phyloP scores from a whole-genome alignment of 164 flowering plant species.

The Berberis thunbergii region DNA sequence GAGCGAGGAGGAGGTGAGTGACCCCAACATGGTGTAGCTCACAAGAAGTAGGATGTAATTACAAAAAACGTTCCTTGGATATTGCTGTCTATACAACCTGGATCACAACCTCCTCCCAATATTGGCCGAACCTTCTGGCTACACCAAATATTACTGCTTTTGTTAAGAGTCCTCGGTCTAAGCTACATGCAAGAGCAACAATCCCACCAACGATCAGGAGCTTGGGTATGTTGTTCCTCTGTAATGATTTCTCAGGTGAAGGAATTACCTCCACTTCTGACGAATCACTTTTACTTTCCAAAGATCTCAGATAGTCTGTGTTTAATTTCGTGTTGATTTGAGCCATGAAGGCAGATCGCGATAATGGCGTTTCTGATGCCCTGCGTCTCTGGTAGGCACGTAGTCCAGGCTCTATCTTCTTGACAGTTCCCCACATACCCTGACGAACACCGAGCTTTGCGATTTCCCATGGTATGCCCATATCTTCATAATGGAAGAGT shows the following conservation, averaged over 20 bases:
- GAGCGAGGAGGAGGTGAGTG: too few relatives aligned
- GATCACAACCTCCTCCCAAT: conserved; percentile 49
- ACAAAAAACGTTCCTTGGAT: too few relatives aligned
- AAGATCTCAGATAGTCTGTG: conserved; percentile 34
- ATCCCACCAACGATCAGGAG: conserved; percentile 65
- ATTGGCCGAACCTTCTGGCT: conserved; percentile 60
- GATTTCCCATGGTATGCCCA: conserved; percentile 85
- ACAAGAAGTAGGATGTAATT: too few relatives aligned
- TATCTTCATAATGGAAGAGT: conserved; percentile 75
- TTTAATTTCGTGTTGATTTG: conserved; percentile 54
- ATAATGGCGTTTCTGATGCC: conserved; percentile 28
- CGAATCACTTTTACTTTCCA: conserved; percentile 22
- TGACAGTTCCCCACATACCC: conserved; percentile 80
- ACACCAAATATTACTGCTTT: conserved; percentile 83
- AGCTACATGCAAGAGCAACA: conserved; percentile 65
- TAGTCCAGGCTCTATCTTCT: conserved; percentile 58
- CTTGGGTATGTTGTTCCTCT: conserved; percentile 49
- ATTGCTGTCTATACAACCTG: too few relatives aligned
- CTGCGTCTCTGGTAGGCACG: conserved; percentile 53
- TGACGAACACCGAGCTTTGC: conserved; percentile 66
- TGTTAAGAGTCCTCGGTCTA: conserved; percentile 68
- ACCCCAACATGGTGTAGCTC: too few relatives aligned
- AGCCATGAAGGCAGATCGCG: conserved; percentile 48
- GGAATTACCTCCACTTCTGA: conserved; percentile 19
- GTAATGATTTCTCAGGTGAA: conserved; percentile 25